Evolutionary conservation across 2,329 filamentous ascomycete species (phyloP), one percentile per base, ranked within the genome.

Genomic region (Clathrospora elynae): DNA sequence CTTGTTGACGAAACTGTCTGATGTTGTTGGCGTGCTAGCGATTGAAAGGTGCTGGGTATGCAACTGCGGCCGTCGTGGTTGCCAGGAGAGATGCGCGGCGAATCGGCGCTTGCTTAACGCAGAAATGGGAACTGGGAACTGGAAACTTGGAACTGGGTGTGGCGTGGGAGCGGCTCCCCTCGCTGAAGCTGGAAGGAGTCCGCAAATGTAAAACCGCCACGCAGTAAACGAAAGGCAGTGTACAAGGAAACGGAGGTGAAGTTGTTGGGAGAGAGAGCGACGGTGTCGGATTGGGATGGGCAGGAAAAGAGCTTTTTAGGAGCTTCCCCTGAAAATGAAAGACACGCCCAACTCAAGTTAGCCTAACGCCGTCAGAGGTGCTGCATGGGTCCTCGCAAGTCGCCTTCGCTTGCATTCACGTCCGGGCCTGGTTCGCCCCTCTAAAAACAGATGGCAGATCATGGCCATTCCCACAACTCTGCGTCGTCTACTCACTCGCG

Each of bases 51-150:
- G 58, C 56, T 48, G 55, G 49, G 23, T 25, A 34, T 52, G 57
- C 55, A 58, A 55, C 39, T 48, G 57, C 49, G 52, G 51, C 40
- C 38, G 44, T 56, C 40, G 65, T 62, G 55, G 62, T 56, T 57
- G 59, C 53, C 53, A 58, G 54, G 53, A 53, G 57, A 60, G 55
- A 64, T 59, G 63, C 62, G 64, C 61, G 62, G 62, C 57, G 57
- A 53, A 45, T 53, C 53, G 57, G 59, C 57, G 57, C 55, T 62
- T 60, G 51, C 50, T 51, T 16, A 12, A 29, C 33, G 42, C 29
- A 41, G 44, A 34, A 41, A 46, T 40, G 38, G 42, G 41, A 42
- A 25, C 43, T 46, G 49, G 47, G 44, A 28, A 45, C 30, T 49
- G 42, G n/a, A 33, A 35, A 37, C 17, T 33, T 13, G 37, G 32